phyloP scores from a whole-genome alignment of 179 eudicot genomes.

The Kewa caespitosa region DNA sequence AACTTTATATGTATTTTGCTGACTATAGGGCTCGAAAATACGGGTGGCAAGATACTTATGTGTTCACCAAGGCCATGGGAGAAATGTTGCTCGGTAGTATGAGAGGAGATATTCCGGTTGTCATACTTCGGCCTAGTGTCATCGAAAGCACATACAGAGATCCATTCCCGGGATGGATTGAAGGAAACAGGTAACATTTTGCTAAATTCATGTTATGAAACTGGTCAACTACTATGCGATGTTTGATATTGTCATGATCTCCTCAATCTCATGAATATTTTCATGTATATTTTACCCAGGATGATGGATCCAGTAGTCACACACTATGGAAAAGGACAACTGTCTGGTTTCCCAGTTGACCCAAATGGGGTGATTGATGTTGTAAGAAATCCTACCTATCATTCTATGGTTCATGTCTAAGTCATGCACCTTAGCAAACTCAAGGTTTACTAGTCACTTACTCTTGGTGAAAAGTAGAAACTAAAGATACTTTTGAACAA shows the following conservation, averaged over 20 bases:
- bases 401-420: background rate
- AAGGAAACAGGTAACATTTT: constrained; percentile 77
- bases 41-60: constrained; percentile 99
- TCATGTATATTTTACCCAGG: constrained; percentile 36
- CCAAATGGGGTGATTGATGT: constrained; percentile 92
- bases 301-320: constrained; percentile 98
- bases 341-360: constrained; percentile 82
- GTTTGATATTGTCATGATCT: background rate
- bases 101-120: constrained; percentile 84
- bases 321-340: constrained; percentile 87
- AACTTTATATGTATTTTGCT: background rate
- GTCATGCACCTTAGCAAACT: constrained; percentile 12
- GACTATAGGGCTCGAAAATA: constrained; percentile 67
- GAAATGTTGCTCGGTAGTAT: constrained; percentile 80
- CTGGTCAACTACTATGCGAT: background rate
- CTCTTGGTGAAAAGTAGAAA: background rate
- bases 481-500: background rate
- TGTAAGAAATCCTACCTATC: constrained; percentile 43
- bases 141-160: constrained; percentile 89
- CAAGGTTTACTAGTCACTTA: background rate
- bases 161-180: constrained; percentile 99
- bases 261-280: background rate
- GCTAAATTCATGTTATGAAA: background rate
- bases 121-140: constrained; percentile 90
- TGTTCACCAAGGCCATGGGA: constrained; percentile 99